Percentiles rank a stretch among this genome's conserved stretches.
These are phyloP conservation scores for Schizosaccharomyces octosporus DNA, from an alignment of 805 yeast genomes.

Conservation along the genomic window DNA sequence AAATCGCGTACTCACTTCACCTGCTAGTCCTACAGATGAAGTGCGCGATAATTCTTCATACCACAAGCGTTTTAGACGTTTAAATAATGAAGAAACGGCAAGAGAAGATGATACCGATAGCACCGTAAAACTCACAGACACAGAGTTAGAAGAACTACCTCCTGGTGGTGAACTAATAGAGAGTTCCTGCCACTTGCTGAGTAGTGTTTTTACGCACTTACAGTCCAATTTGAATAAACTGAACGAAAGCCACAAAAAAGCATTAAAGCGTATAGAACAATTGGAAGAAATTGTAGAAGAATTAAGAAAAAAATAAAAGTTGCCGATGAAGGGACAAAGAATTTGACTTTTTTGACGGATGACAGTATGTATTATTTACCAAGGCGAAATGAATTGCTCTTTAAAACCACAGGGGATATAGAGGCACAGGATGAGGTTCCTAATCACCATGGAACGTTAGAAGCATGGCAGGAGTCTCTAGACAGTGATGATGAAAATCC, in stretches of 20 bases:
- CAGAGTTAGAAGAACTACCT: background rate
- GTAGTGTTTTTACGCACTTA: background rate
- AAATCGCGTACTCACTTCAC: background rate
- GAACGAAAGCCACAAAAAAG: background rate
- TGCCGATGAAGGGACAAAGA: background rate
- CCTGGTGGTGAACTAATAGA: background rate
- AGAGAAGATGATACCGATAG: background rate
- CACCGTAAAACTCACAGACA: background rate
- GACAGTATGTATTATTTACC: background rate
- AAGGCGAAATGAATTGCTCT: background rate
- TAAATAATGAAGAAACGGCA: background rate
- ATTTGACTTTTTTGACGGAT: background rate
- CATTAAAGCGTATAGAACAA: background rate
- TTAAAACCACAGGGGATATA: background rate
- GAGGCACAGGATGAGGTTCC: background rate
- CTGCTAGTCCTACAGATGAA: background rate
- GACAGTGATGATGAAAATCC: background rate
- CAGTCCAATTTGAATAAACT: background rate
- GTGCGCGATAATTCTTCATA: background rate
- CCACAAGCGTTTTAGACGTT: background rate
- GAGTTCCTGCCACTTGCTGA: background rate
- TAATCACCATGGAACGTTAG: background rate
- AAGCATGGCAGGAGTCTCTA: background rate
- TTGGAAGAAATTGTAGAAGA: background rate
- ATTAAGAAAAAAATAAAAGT: background rate